Evolutionary conservation across 2,329 filamentous ascomycete species (phyloP), one percentile per base, ranked within the genome.

Genomic region (Rhexocercosporidium sp.): DNA sequence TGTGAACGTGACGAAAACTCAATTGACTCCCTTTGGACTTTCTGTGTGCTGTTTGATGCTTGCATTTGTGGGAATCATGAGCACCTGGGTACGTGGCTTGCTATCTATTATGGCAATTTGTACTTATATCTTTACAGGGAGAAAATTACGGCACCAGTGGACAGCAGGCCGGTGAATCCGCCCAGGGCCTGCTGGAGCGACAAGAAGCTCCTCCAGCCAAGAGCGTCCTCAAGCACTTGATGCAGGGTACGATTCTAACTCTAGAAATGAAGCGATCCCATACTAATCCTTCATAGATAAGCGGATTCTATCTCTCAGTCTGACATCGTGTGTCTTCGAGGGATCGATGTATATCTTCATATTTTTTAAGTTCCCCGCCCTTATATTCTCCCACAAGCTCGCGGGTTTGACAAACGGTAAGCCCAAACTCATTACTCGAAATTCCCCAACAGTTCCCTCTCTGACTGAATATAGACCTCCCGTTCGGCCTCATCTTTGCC

Each of bases 291-390:
- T 76, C 41, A 68, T 70, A 75, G 81, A 85, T 70, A 82, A 81
- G 47, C 80, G 82, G 7, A 80, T 88, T 44, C 72, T 85, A 31
- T 79, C 83, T 1, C 77, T 89, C 7, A 81, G 79, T 1, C 73
- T 87, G 59, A 81, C 82, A 2, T 84, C 84, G 1, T 85, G 82
- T 65, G 81, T 86, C 72, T 87, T 88, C 71, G 87, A 89, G 75
- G 85, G 85, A 12, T 82, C 85, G 16, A 85, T 88, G 79, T 88
- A 88, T 73, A 79, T 89, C 8, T 88, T 87, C 71, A 83, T 88
- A 67, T 88, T 88, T 76, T 87, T 87, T 78, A 88, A 86, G 81
- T 84, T 85, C 3, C 83, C 85, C 1, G 82, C 84, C 3, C 77
- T 88, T 22, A 83, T 79, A 65, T 77, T 79, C 12, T 78, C 80